These are phyloP conservation scores for Sclerotinia borealis DNA, from an alignment of 2,329 filamentous ascomycete genomes.

Conservation along the genomic window DNA sequence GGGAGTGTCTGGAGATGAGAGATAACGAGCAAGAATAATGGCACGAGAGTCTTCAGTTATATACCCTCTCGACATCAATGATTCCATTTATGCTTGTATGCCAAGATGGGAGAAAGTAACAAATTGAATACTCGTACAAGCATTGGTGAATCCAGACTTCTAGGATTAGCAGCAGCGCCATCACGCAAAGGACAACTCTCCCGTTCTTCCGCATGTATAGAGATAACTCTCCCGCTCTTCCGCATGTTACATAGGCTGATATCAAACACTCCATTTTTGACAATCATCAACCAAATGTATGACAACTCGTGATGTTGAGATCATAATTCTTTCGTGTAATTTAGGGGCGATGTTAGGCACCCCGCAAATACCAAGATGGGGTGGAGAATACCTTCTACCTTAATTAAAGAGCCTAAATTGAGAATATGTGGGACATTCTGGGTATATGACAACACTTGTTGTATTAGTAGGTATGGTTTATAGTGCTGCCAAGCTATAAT, in stretches of 20 bases:
- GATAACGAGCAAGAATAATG: background rate
- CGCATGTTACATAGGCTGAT: background rate
- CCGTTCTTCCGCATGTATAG: background rate
- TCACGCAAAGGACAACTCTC: background rate
- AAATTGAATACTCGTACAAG: background rate
- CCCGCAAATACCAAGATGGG: conserved; percentile 1
- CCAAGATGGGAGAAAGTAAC: background rate
- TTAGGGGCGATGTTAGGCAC: background rate
- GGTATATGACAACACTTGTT: background rate
- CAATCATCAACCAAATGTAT: background rate
- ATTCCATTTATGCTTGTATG: background rate
- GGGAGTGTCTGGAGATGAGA: background rate
- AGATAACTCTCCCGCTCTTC: background rate
- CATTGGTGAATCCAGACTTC: background rate
- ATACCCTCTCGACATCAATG: background rate
- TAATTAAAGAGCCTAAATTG: conserved; percentile 1
- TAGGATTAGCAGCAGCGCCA: background rate
- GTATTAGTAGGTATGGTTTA: background rate
- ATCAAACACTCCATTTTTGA: background rate
- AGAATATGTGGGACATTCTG: background rate
- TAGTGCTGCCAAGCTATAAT: background rate
- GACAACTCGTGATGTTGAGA: background rate
- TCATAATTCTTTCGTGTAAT: background rate
- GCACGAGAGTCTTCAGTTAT: background rate
- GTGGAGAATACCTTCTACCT: background rate